Base-by-base conservation (phyloP, 768 basidiomycete species). In the Calvatia gigantea region DNA sequence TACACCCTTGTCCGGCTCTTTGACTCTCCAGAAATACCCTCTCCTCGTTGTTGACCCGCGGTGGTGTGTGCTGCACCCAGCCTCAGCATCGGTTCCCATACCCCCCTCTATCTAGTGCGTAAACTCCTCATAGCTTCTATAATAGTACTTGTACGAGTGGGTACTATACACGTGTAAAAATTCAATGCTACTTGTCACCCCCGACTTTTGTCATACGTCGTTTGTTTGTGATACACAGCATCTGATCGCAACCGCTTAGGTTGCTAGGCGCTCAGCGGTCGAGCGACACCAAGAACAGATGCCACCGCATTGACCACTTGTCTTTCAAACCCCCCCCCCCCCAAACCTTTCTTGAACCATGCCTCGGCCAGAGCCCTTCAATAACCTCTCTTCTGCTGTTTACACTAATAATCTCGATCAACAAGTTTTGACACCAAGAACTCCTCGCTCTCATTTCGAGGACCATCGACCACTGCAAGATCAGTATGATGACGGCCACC, bases 361-460 rank as follows among this genome's bases (percentile, higher is more conserved):
- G 78, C 68, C 73, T 32, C 73, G 71, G 31, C 73, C 75, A 29
- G 65, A 64, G 49, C 74, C 75, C 21, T 63, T 79, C 23, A 63
- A 67, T n/a, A 72, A 70, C 53, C 41, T 73, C 25, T 59, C 71
- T 25, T 71, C 74, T 35, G 68, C 70, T 31, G 61, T 68, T 29
- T 58, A 68, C 52, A 62, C 61, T 59, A 56, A 66, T 31, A 60
- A 70, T 42, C 44, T 21, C 12, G 71, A 75, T 45, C 65, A 74
- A 54, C 74, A 69, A 54, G 44, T 58, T 19, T 67, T 80, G 27
- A 85, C 83, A 15, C 85, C 85, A 2, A 73, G 85, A 53, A 86
- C 85, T 27, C 84, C 85, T 49, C 84, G 81, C 66, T 81, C 82
- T 32, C 80, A 80, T 58, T 82, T 46, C 74, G 76, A 63, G 76